Base-by-base conservation (phyloP, 495 filamentous ascomycete species). In the Pyrenula aspistea region DNA sequence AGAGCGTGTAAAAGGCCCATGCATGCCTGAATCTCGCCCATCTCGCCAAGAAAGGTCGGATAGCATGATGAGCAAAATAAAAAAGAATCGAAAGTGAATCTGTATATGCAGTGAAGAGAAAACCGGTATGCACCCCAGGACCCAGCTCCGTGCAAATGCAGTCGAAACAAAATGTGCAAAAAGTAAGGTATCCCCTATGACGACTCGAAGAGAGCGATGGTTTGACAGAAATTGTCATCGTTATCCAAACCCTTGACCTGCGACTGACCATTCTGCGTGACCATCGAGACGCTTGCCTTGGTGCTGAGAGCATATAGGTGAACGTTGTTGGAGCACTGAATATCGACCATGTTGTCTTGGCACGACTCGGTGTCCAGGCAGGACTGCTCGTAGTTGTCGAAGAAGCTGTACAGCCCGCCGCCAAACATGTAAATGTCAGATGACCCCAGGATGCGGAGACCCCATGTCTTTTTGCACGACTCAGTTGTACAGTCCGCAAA, bases 271-370 rank as follows among this genome's bases (percentile, higher is more conserved):
- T 83, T 72, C 12, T 82, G 64, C 0, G 82, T 85, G 54, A 98
- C 73, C 89, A 96, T 95, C 68, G 88, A 91, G 11, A 79, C 77
- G n/a, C 81, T 77, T 8, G 89, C 92, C 72, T 94, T 92, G 22
- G 93, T 97, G 74, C 81, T 91, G 25, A 96, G 65, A 19, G 83
- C 91, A 63, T 84, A 92, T 25, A 95, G 66, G 58, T 84, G 78
- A 25, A 96, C 76, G 23, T 78, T 77, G 47, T 68, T 69, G 20
- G 82, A 82, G 64, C 75, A 80, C 69, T 95, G 88, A 22, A 98
- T 77, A 62, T 81, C 81, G n/a, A 93, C 81, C 72, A 96, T 93
- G 67, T 90, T 86, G 56, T 82, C 74, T 74, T 96, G 92, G 73
- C 93, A 96, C 53, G 78, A 81, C 67, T 93, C 77, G 11, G 77